These are phyloP conservation scores for Protomyces macrosporus DNA, from an alignment of 1,139 yeast genomes.

Conservation along the genomic window DNA sequence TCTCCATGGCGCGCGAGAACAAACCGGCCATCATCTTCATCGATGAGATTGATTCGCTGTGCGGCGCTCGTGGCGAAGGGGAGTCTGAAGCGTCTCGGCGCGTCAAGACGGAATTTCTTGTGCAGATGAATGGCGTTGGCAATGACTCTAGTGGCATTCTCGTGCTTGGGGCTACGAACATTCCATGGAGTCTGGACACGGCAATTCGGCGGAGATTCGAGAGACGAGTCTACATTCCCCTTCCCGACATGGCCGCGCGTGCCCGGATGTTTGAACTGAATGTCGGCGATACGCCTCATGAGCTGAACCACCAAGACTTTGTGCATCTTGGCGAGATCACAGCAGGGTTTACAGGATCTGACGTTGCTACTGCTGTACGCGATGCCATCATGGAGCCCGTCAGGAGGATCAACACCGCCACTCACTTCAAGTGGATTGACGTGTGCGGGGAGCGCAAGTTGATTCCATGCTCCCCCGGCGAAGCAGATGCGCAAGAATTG, in stretches of 20 bases:
- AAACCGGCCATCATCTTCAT: constrained; percentile 93
- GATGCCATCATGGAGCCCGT: constrained; percentile 98
- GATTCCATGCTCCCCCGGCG: constrained; percentile 98
- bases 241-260: constrained; percentile 89
- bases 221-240: constrained; percentile 85
- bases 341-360: constrained; percentile 96
- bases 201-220: constrained; percentile 90
- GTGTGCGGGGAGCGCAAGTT: constrained; percentile 45
- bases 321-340: constrained; percentile 84
- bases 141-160: constrained; percentile 88
- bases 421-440: constrained; percentile 72
- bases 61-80: constrained; percentile 98
- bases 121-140: constrained; percentile 99
- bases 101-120: constrained; percentile 90
- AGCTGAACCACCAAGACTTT: constrained; percentile 66
- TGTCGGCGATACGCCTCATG: constrained; percentile 85
- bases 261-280: constrained; percentile 90
- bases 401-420: constrained; percentile 89
- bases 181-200: constrained; percentile 98
- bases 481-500: constrained; percentile 75
- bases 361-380: constrained; percentile 90
- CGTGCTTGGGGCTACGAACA: constrained; percentile 95
- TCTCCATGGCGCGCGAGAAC: constrained; percentile 92
- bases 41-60: constrained; percentile 95
- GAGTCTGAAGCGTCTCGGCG: constrained; percentile 95